Evolutionary conservation across 495 filamentous ascomycete species (phyloP).

Genomic region (Neurospora sp.): DNA sequence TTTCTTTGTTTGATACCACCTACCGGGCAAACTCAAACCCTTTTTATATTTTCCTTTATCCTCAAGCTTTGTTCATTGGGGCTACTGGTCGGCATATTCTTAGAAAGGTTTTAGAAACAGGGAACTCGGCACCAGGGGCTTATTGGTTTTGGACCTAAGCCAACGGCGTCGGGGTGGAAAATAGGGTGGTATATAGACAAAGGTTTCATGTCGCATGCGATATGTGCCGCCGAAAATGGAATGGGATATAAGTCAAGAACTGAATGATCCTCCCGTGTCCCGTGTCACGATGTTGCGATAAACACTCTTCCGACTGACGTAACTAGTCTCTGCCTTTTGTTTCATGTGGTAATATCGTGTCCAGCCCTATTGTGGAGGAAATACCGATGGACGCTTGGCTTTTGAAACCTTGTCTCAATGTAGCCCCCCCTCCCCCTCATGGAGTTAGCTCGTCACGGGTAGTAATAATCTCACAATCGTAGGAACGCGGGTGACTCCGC

Average conservation of each 20-base stretch:
- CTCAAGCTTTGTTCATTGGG: constrained; percentile 4
- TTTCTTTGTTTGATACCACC: constrained; percentile 12
- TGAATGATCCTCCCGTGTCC: background rate
- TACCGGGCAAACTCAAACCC: background rate
- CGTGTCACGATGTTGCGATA: background rate
- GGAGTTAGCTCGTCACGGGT: background rate
- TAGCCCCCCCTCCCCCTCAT: background rate
- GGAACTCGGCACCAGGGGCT: constrained; percentile 4
- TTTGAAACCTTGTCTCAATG: background rate
- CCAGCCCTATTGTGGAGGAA: background rate
- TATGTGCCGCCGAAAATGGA: background rate
- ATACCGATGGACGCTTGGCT: background rate
- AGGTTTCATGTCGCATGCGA: constrained; percentile 3
- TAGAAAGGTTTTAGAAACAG: constrained; percentile 4
- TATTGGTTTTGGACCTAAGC: background rate
- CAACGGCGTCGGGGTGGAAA: background rate
- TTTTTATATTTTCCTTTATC: background rate
- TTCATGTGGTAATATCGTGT: background rate
- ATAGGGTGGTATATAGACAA: constrained; percentile 4
- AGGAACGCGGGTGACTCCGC: background rate
- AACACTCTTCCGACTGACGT: background rate
- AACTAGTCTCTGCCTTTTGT: background rate
- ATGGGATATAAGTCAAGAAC: background rate
- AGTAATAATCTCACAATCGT: background rate
- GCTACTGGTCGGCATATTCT: constrained; percentile 18